A percentile compares a stretch with the other conserved stretches of the same genome.
Conservation (phyloP, 2,329 filamentous ascomycete species). For the Trichoderma endophyticum region DNA sequence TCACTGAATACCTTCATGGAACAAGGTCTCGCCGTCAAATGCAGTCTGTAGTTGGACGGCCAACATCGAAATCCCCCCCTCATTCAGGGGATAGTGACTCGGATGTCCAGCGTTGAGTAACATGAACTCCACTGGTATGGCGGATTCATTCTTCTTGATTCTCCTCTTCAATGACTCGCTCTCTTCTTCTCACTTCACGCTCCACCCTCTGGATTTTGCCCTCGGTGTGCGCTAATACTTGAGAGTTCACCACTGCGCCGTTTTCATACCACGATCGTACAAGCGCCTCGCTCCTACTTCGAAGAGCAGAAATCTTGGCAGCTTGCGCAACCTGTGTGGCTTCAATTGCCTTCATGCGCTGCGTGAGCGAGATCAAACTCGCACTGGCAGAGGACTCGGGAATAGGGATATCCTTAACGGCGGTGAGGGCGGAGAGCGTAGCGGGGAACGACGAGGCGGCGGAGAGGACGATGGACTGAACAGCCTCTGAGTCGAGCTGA, state of each 20-base stretch:
- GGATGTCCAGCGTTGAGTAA: not conserved
- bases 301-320: conserved; percentile 60
- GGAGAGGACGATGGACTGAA: conserved; percentile 54
- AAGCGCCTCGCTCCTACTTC: conserved; percentile 58
- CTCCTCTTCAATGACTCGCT: conserved; percentile 55
- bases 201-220: conserved; percentile 64
- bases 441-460: conserved; percentile 55
- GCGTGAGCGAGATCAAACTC: conserved; percentile 54
- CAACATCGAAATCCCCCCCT: not conserved
- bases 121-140: too few relatives aligned
- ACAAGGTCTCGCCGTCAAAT: not conserved
- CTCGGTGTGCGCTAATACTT: conserved; percentile 70
- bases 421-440: conserved; percentile 56
- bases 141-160: conserved; percentile 22
- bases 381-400: conserved; percentile 55
- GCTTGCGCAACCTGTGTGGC: conserved; percentile 60
- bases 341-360: conserved; percentile 60
- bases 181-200: conserved; percentile 60
- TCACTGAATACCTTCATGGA: too few relatives aligned
- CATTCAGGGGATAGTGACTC: not conserved
- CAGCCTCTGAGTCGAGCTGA: conserved; percentile 48
- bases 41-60: not conserved
- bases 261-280: conserved; percentile 72
- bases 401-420: conserved; percentile 53
- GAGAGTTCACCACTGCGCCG: conserved; percentile 64